Evolutionary conservation across 179 eudicot genomes (phyloP).

Genomic region (Heliamphora pulchella): DNA sequence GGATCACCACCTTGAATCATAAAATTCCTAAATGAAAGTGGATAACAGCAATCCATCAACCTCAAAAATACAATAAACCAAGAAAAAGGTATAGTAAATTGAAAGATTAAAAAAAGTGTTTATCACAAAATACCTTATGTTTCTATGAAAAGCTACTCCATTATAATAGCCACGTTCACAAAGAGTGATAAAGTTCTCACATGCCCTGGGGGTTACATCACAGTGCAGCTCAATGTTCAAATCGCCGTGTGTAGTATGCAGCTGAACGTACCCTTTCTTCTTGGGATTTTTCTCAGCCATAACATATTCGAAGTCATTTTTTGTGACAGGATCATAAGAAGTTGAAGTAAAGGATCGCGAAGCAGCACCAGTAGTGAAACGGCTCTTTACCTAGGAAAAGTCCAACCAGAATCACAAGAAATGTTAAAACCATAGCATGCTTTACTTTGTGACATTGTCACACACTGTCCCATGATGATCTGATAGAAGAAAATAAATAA

Average conservation of each 20-base stretch:
- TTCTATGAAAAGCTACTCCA: constrained; percentile 86
- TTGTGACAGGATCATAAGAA: constrained; percentile 81
- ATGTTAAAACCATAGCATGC: constrained; percentile 2
- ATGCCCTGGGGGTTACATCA: constrained; percentile 83
- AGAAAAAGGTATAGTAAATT: background rate
- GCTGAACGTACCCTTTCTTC: constrained; percentile 88
- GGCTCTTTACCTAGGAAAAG: constrained; percentile 75
- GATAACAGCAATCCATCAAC: constrained; percentile 4
- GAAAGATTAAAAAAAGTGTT: constrained; percentile 13
- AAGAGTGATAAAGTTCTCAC: constrained; percentile 91
- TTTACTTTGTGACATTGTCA: background rate
- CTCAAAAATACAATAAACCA: constrained; percentile 8
- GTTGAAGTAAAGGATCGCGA: constrained; percentile 97
- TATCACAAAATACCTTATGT: constrained; percentile 52
- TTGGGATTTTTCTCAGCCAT: constrained; percentile 92
- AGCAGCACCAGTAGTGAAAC: constrained; percentile 91
- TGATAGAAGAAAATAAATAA: background rate
- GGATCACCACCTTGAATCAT: constrained; percentile 99
- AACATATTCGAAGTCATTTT: constrained; percentile 82
- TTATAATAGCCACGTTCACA: constrained; percentile 93
- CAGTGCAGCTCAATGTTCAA: constrained; percentile 92
- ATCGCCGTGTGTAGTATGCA: constrained; percentile 96
- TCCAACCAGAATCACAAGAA: constrained; percentile 10
- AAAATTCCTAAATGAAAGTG: constrained; percentile 53
- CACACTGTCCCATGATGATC: background rate